A percentile compares a stretch with the other conserved stretches of the same genome.
These are phyloP conservation scores for Colletotrichum sp. DNA, from an alignment of 2,329 filamentous ascomycete genomes.

Conservation along the genomic window DNA sequence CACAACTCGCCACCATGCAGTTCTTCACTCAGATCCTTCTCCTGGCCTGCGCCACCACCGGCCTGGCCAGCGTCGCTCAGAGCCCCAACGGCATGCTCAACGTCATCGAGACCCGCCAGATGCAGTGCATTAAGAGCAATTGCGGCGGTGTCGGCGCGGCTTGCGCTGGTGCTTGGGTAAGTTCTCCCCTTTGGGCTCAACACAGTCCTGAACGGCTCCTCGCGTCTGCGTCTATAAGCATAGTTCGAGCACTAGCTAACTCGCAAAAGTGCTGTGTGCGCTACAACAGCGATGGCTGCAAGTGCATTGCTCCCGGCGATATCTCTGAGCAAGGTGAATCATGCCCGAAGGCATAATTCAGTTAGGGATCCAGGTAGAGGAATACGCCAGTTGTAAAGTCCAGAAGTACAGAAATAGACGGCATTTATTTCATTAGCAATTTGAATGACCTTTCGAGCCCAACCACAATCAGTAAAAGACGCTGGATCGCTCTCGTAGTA, in stretches of 20 bases:
- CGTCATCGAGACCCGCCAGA: background rate
- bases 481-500: too few relatives aligned
- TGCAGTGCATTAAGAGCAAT: background rate
- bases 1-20: background rate
- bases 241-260: background rate
- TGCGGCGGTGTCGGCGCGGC: background rate
- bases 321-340: background rate
- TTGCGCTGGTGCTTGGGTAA: background rate
- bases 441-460: too few relatives aligned
- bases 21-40: background rate
- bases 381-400: too few relatives aligned
- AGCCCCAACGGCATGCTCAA: background rate
- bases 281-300: background rate
- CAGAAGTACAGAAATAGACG: too few relatives aligned
- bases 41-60: background rate
- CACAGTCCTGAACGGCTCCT: too few relatives aligned
- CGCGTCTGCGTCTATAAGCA: too few relatives aligned
- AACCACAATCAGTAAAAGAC: too few relatives aligned
- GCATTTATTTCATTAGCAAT: too few relatives aligned
- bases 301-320: background rate
- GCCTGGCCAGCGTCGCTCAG: background rate
- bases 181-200: too few relatives aligned
- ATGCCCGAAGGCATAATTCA: background rate
- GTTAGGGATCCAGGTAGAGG: too few relatives aligned
- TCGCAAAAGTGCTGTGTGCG: background rate